These are phyloP conservation scores for Tricholoma flavovirens DNA, from an alignment of 768 basidiomycete species.

Conservation along the genomic window DNA sequence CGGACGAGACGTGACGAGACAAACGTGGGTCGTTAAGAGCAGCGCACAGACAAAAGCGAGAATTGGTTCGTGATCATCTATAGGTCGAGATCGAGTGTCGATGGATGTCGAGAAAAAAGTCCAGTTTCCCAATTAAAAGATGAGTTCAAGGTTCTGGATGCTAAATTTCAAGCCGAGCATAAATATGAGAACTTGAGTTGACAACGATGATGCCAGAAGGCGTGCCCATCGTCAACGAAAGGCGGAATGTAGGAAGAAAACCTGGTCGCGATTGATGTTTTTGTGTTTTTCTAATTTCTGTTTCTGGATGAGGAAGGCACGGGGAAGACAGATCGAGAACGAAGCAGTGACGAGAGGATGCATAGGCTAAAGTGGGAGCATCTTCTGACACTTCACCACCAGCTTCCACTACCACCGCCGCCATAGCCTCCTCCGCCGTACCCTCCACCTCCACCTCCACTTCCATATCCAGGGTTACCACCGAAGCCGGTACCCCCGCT, in stretches of 20 bases:
- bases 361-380: background rate
- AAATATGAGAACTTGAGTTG: background rate
- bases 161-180: background rate
- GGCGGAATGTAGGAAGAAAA: slow-evolving; percentile 4
- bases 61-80: slow-evolving; percentile 19
- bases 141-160: background rate
- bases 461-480: slow-evolving; percentile 25
- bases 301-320: slow-evolving; percentile 21
- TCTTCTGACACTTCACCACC: slow-evolving; percentile 36
- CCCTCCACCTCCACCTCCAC: slow-evolving; percentile 20
- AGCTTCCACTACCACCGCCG: slow-evolving; percentile 20
- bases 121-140: background rate
- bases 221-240: slow-evolving; percentile 1
- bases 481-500: slow-evolving; percentile 25
- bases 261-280: slow-evolving; percentile 21
- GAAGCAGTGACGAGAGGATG: slow-evolving; percentile 12
- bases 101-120: slow-evolving; percentile 20
- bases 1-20: slow-evolving; percentile 30
- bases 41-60: slow-evolving; percentile 38
- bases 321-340: slow-evolving; percentile 5
- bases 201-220: background rate
- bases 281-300: slow-evolving; percentile 21
- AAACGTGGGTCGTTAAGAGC: slow-evolving; percentile 48
- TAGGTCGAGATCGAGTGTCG: slow-evolving; percentile 31
- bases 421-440: background rate